These are phyloP conservation scores for Polytrichum commune DNA, from an alignment of 225 moss, liverwort and hornwort species.

Conservation along the genomic window DNA sequence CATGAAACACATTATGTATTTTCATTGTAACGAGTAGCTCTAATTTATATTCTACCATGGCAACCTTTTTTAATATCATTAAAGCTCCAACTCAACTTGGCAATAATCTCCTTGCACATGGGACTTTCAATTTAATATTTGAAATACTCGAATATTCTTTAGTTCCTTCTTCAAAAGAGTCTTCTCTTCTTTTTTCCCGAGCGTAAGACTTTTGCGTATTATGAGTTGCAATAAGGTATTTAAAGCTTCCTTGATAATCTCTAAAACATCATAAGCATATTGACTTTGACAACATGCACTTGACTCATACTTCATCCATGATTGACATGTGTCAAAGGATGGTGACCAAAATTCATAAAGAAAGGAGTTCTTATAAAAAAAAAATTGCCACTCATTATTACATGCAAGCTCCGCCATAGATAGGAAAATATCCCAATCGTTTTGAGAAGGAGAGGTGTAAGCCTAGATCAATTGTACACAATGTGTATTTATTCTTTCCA, in stretches of 20 bases:
- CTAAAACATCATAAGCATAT: not conserved
- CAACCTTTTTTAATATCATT: not conserved
- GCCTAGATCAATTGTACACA: not conserved
- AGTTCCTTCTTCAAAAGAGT: not conserved
- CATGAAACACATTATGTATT: not conserved
- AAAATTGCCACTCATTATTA: not conserved
- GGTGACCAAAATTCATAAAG: not conserved
- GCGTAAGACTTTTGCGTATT: not conserved
- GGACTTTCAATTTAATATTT: not conserved
- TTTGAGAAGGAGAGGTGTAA: not conserved
- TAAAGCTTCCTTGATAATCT: not conserved
- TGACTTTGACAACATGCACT: not conserved
- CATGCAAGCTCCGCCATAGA: not conserved
- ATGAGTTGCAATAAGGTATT: not conserved
- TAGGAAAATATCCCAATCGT: not conserved
- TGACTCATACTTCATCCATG: not conserved
- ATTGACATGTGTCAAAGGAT: constrained; percentile 4
- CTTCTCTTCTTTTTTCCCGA: not conserved
- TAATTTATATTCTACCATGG: not conserved
- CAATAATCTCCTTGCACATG: not conserved
- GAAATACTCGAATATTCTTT: not conserved
- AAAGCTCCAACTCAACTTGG: not conserved
- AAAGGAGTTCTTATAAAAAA: not conserved
- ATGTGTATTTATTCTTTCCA: not conserved
- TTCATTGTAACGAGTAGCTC: not conserved